Evolutionary conservation across 169 alveolate species (phyloP).

Genomic region (Blepharisma undulans): DNA sequence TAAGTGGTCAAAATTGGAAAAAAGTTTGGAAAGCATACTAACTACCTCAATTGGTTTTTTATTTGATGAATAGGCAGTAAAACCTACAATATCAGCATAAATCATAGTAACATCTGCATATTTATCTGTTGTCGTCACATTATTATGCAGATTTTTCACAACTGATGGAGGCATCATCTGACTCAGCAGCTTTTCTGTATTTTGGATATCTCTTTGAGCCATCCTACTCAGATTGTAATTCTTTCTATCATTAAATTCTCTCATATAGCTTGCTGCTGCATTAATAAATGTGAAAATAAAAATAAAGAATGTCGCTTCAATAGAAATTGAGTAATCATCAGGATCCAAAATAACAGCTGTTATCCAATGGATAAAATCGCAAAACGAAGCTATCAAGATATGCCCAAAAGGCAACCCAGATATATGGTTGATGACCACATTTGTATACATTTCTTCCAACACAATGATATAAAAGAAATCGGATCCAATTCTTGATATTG

Average conservation of each 20-base stretch:
- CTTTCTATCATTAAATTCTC: slow-evolving; percentile 35
- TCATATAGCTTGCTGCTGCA: slow-evolving; percentile 25
- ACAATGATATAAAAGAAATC: slow-evolving; percentile 14
- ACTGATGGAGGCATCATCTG: slow-evolving; percentile 45
- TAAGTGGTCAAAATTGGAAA: slow-evolving; percentile 93
- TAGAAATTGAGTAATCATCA: neutral
- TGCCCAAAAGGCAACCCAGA: slow-evolving; percentile 17
- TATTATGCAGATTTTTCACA: slow-evolving; percentile 54
- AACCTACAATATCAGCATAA: slow-evolving; percentile 99
- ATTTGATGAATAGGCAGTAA: slow-evolving; percentile 93
- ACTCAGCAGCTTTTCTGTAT: slow-evolving; percentile 31
- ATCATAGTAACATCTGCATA: slow-evolving; percentile 95
- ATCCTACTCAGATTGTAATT: slow-evolving; percentile 16
- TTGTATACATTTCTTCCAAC: slow-evolving; percentile 34
- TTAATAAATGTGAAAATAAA: slow-evolving; percentile 15
- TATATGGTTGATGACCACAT: slow-evolving; percentile 35
- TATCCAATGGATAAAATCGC: slow-evolving; percentile 31
- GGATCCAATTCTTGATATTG: neutral
- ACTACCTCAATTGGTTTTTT: slow-evolving; percentile 88
- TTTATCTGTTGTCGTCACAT: slow-evolving; percentile 77
- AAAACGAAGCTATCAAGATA: slow-evolving; percentile 15
- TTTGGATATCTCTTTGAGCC: slow-evolving; percentile 38
- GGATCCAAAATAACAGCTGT: slow-evolving; percentile 11
- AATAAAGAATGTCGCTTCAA: slow-evolving; percentile 32
- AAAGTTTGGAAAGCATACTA: slow-evolving; percentile 90